Base-by-base conservation (phyloP, 148 eudicot species). In the Persicaria tinctoria region DNA sequence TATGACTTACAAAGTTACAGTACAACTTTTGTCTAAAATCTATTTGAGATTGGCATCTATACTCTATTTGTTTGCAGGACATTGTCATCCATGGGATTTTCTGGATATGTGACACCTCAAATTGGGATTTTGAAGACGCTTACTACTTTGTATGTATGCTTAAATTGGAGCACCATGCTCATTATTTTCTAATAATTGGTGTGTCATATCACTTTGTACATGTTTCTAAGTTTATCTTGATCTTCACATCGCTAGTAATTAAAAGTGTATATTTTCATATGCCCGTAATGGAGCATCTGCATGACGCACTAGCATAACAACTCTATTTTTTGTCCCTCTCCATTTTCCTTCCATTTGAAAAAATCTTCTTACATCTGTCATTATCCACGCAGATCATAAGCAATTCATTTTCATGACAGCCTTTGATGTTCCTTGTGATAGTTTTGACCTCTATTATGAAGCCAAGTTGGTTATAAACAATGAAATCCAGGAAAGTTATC, bases 11-110 rank as follows among this genome's bases (percentile, higher is more conserved):
- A 54, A 64, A 41, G 46, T 51, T 27, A 16, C 46, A 54, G 55
- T 53, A 73, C 20, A 17, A 48, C 72, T 74, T 75, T 46, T 47
- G 46, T 47, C 44, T 10, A 4, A 18, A 41, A 13, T 72, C 12
- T 9, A 53, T 51, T 8, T 12, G 63, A 72, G 51, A 51, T 45
- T 72, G 74, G 54, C 70, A 75, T 48, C 12, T 78, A 46, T 75
- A 4, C 71, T 55, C 60, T 76, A 51, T 75, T 74, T 75, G 49
- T 27, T 74, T 76, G 70, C 96, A 95, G 99, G 83, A 76, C 89
- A 54, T 81, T 95, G 83, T 76, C 99, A 44, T 86, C 82, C 68
- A 84, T 95, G 92, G 92, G 94, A 41, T 78, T 95, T 73, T 84
- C 96, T 75, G 99, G 97, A 68, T 68, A 72, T 20, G 62, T 95